Conservation (phyloP, 2,329 filamentous ascomycete species). For the Proliferodiscus dingleyae region DNA sequence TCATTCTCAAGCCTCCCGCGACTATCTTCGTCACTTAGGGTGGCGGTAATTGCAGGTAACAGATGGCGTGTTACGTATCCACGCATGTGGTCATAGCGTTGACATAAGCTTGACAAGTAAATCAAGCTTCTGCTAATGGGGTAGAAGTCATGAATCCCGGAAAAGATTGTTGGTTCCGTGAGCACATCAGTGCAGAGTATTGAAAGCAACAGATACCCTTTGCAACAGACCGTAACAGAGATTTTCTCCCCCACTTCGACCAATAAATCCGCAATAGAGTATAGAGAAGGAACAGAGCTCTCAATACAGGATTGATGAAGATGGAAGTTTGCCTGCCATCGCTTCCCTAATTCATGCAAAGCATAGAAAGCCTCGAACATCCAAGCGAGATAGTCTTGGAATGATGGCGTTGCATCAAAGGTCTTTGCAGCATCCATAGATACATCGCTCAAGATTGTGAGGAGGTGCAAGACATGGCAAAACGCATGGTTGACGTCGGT, state of each 20-base stretch:
- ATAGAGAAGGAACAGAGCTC: constrained; percentile 11
- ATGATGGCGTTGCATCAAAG: constrained; percentile 26
- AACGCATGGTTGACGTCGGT: constrained; percentile 18
- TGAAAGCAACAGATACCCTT: constrained; percentile 27
- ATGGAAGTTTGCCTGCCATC: constrained; percentile 10
- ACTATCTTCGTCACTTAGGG: constrained; percentile 8
- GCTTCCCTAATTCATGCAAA: constrained; percentile 21
- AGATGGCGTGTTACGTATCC: constrained; percentile 20
- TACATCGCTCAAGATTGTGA: constrained; percentile 28
- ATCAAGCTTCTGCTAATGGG: not conserved
- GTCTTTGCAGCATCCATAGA: constrained; percentile 23
- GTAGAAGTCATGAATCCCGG: not conserved
- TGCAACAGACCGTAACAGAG: constrained; percentile 24
- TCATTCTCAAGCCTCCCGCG: constrained; percentile 16
- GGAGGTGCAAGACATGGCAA: constrained; percentile 23
- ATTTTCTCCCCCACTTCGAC: constrained; percentile 16
- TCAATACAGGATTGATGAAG: constrained; percentile 12
- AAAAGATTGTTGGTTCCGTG: constrained; percentile 13
- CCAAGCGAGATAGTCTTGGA: constrained; percentile 31
- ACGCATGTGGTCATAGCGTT: constrained; percentile 20
- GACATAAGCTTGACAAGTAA: constrained; percentile 19
- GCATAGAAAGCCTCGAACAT: constrained; percentile 28
- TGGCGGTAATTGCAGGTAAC: constrained; percentile 17
- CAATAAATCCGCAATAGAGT: constrained; percentile 22
- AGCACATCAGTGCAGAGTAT: constrained; percentile 25